phyloP scores from a whole-genome alignment of 2,329 filamentous ascomycete species.

The Monilinia aucupariae region DNA sequence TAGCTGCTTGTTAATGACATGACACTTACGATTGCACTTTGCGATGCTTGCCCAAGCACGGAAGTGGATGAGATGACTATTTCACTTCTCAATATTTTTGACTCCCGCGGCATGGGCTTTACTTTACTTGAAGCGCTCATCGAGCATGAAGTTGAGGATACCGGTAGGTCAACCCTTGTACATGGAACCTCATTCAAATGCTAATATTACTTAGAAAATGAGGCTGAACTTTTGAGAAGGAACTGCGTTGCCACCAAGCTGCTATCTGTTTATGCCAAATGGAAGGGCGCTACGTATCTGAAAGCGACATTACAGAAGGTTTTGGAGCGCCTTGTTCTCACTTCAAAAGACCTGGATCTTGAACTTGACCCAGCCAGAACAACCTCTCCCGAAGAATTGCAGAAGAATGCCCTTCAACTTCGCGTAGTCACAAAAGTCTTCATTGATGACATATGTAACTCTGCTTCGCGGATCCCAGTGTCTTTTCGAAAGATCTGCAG shows the following conservation, averaged over 20 bases:
- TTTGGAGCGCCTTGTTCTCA: constrained; percentile 59
- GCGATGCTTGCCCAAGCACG: constrained; percentile 58
- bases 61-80: constrained; percentile 66
- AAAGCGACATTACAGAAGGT: constrained; percentile 61
- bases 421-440: constrained; percentile 65
- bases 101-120: constrained; percentile 58
- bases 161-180: constrained; percentile 41
- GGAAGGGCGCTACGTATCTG: constrained; percentile 62
- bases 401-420: constrained; percentile 61
- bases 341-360: constrained; percentile 61
- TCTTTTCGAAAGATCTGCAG: constrained; percentile 63
- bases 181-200: background rate
- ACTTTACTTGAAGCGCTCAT: constrained; percentile 60
- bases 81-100: constrained; percentile 63
- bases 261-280: constrained; percentile 65
- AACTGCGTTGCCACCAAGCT: constrained; percentile 69
- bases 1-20: constrained; percentile 58
- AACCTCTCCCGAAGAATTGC: constrained; percentile 53
- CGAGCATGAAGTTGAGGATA: constrained; percentile 63
- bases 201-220: constrained; percentile 47
- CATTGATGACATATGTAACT: constrained; percentile 64
- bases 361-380: constrained; percentile 62
- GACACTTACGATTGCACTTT: constrained; percentile 57
- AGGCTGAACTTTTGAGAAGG: constrained; percentile 60
- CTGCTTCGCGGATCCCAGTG: constrained; percentile 53